Conservation (phyloP, 495 filamentous ascomycete genomes). For the Penicillium angulare region DNA sequence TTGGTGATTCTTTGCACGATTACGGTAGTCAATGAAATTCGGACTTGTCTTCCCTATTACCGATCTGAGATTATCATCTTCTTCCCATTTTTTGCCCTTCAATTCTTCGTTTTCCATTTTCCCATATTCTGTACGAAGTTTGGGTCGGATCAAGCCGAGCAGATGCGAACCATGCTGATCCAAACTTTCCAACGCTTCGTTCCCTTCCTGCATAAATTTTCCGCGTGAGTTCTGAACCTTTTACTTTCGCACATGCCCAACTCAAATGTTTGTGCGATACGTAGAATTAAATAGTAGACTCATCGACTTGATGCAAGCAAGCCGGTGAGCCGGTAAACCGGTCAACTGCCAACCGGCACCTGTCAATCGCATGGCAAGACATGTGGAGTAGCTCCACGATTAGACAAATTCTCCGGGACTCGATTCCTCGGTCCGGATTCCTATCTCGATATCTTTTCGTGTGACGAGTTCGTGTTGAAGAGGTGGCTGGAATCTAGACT, state of each 20-base stretch:
- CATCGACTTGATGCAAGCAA: neutral
- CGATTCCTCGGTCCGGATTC: neutral
- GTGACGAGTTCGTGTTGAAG: too few relatives aligned
- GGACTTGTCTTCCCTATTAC: too few relatives aligned
- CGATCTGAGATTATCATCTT: too few relatives aligned
- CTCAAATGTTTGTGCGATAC: too few relatives aligned
- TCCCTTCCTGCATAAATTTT: neutral
- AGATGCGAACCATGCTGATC: too few relatives aligned
- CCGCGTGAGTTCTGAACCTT: neutral
- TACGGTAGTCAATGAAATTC: neutral
- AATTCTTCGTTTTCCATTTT: too few relatives aligned
- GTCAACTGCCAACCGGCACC: neutral
- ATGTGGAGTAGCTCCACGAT: slow-evolving; percentile 4
- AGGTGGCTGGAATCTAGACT: neutral
- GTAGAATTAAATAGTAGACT: neutral
- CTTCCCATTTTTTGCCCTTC: too few relatives aligned
- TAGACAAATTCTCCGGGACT: neutral
- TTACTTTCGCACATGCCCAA: too few relatives aligned
- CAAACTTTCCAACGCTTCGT: neutral
- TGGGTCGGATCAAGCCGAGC: neutral
- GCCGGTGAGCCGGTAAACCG: neutral
- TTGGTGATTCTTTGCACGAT: too few relatives aligned
- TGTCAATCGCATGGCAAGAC: slow-evolving; percentile 15
- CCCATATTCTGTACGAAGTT: too few relatives aligned
- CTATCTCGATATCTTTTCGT: neutral